These are phyloP conservation scores for Agaricales sp. DNA, from an alignment of 1,284 basidiomycete species.

Conservation along the genomic window DNA sequence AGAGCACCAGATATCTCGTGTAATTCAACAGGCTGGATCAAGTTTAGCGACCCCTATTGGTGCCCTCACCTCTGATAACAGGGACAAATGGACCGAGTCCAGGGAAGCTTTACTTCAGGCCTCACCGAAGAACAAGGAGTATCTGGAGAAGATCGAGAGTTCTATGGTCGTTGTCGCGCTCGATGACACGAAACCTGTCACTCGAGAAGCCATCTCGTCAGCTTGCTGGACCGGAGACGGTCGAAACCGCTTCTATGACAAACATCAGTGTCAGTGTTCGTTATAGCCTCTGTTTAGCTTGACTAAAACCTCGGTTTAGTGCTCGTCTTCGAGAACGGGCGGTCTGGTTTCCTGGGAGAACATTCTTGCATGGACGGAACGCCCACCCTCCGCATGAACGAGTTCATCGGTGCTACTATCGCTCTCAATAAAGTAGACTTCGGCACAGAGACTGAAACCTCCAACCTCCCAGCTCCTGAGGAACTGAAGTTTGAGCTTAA, in stretches of 20 bases:
- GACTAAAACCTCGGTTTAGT: conserved; percentile 33
- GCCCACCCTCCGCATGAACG: conserved; percentile 90
- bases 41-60: conserved; percentile 57
- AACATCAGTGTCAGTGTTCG: conserved; percentile 74
- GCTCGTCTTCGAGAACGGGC: conserved; percentile 88
- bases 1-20: conserved; percentile 54
- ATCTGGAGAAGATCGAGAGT: conserved; percentile 79
- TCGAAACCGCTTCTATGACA: conserved; percentile 93
- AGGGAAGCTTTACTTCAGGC: conserved; percentile 59
- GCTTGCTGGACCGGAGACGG: conserved; percentile 89
- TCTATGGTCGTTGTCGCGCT: conserved; percentile 84
- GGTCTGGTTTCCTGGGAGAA: conserved; percentile 85
- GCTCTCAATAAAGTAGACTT: conserved; percentile 74
- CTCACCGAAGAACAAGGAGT: conserved; percentile 53
- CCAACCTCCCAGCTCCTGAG: conserved; percentile 43
- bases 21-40: conserved; percentile 61
- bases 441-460: conserved; percentile 32
- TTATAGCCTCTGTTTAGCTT: conserved; percentile 1
- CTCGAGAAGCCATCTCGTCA: conserved; percentile 79
- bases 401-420: conserved; percentile 81
- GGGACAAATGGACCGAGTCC: conserved; percentile 86
- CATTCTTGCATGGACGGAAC: conserved; percentile 97
- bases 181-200: conserved; percentile 74
- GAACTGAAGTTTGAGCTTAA: conserved; percentile 73
- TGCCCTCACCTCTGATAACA: conserved; percentile 79